Evolutionary conservation across 345 rosid species (phyloP).

Genomic region (Sisymbrium irio): DNA sequence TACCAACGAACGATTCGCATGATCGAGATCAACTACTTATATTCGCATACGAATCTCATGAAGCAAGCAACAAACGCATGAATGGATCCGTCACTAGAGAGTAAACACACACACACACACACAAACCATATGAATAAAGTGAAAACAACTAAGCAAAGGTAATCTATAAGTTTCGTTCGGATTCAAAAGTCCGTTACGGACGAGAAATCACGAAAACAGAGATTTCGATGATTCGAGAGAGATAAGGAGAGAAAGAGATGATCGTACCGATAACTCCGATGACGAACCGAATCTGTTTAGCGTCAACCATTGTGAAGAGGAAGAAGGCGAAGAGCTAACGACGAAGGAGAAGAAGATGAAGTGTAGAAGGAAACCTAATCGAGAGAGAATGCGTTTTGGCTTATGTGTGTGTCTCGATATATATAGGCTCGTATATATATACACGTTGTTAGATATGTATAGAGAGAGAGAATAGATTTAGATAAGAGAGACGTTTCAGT

Average conservation of each 20-base stretch:
- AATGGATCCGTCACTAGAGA: no score
- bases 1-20: no score
- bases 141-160: no score
- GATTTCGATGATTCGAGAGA: neutral
- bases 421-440: neutral
- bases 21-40: no score
- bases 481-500: conserved; percentile 33
- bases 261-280: conserved; percentile 33
- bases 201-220: no score
- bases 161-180: no score
- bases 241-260: neutral
- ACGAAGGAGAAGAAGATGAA: conserved; percentile 14
- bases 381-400: conserved; percentile 5
- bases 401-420: neutral
- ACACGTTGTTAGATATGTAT: no score
- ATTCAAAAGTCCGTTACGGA: no score
- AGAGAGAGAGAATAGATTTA: neutral
- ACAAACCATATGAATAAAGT: no score
- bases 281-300: conserved; percentile 16
- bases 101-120: no score
- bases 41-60: no score
- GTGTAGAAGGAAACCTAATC: conserved; percentile 25
- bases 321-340: neutral
- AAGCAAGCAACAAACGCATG: no score
- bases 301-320: conserved; percentile 25